phyloP scores from a whole-genome alignment of 768 basidiomycete genomes.

The Crassisporium funariophilum region DNA sequence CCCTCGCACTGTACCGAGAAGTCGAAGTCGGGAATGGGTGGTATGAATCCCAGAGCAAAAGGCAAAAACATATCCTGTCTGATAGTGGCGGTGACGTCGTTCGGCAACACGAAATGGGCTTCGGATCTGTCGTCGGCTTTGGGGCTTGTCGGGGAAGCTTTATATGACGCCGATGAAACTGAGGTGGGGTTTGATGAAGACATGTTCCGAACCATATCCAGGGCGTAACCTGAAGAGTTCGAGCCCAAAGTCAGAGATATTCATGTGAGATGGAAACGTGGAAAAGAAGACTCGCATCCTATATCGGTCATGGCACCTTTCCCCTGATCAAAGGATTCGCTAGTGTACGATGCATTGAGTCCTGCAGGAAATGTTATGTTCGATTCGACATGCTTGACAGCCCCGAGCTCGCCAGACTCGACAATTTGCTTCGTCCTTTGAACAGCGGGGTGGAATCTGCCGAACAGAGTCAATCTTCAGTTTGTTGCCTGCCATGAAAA shows the following conservation, averaged over 20 bases:
- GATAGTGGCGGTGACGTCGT: slow-evolving; percentile 36
- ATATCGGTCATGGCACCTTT: slow-evolving; percentile 60
- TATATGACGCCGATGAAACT: slow-evolving; percentile 35
- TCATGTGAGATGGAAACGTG: slow-evolving; percentile 5
- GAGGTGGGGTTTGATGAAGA: slow-evolving; percentile 39
- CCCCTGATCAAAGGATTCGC: slow-evolving; percentile 48
- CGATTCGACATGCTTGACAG: slow-evolving; percentile 44
- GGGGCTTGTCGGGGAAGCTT: slow-evolving; percentile 28
- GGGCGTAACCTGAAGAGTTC: slow-evolving; percentile 41
- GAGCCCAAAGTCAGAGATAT: background rate
- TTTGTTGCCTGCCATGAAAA: slow-evolving; percentile 44
- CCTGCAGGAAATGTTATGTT: slow-evolving; percentile 28
- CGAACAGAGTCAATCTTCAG: slow-evolving; percentile 44
- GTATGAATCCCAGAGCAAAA: slow-evolving; percentile 50
- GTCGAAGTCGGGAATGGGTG: slow-evolving; percentile 44
- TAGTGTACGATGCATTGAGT: slow-evolving; percentile 49
- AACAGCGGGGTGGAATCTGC: slow-evolving; percentile 63
- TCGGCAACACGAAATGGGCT: slow-evolving; percentile 42
- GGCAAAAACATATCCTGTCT: slow-evolving; percentile 35
- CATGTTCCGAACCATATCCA: slow-evolving; percentile 46
- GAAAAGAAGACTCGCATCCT: slow-evolving; percentile 39
- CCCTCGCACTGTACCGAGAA: slow-evolving; percentile 42
- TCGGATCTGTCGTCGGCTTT: slow-evolving; percentile 39
- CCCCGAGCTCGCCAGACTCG: slow-evolving; percentile 58
- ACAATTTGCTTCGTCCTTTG: slow-evolving; percentile 60